Percentiles rank a stretch among this genome's conserved stretches.
Conservation (phyloP, 1,284 basidiomycete genomes). For the Malassezia furfur region DNA sequence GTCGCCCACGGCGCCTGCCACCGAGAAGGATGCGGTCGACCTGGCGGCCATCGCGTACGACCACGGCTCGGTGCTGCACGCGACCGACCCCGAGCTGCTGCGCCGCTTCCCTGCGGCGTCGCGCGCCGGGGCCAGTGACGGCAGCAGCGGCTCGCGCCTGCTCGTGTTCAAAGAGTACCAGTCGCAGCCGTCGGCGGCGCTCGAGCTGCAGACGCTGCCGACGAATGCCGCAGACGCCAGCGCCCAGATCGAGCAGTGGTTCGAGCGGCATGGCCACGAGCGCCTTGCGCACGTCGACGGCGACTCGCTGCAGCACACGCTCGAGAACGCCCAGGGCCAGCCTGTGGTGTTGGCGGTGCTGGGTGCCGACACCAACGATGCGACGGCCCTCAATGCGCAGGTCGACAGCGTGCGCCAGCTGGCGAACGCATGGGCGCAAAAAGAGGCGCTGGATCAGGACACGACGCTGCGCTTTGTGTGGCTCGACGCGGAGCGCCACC, state of each 20-base stretch:
- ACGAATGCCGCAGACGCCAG: slow-evolving; percentile 8
- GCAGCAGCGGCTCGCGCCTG: slow-evolving; percentile 13
- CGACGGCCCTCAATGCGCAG: slow-evolving; percentile 24
- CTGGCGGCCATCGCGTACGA: slow-evolving; percentile 17
- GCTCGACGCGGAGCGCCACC: slow-evolving; percentile 42
- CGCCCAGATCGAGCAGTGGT: slow-evolving; percentile 21
- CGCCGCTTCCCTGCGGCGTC: slow-evolving; percentile 19
- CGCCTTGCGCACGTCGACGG: slow-evolving; percentile 31
- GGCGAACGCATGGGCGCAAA: slow-evolving; percentile 23
- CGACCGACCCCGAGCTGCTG: slow-evolving; percentile 26
- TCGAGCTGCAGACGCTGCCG: slow-evolving; percentile 17
- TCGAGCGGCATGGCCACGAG: slow-evolving; percentile 28
- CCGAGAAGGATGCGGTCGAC: slow-evolving; percentile 19
- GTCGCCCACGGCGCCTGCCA: not conserved
- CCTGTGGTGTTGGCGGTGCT: slow-evolving; percentile 36
- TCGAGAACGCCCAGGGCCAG: slow-evolving; percentile 23
- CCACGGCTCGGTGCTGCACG: slow-evolving; percentile 10
- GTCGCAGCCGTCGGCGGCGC: slow-evolving; percentile 19
- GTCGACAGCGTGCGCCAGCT: slow-evolving; percentile 21
- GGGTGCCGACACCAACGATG: slow-evolving; percentile 22
- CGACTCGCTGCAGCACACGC: slow-evolving; percentile 29
- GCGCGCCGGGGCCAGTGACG: slow-evolving; percentile 11
- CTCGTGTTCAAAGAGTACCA: slow-evolving; percentile 43
- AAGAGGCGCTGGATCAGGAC: not conserved
- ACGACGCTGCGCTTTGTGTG: slow-evolving; percentile 30